Evolutionary conservation across 1,139 yeast genomes (phyloP), one percentile per base, ranked within the genome.

Genomic region (Candida sp.): DNA sequence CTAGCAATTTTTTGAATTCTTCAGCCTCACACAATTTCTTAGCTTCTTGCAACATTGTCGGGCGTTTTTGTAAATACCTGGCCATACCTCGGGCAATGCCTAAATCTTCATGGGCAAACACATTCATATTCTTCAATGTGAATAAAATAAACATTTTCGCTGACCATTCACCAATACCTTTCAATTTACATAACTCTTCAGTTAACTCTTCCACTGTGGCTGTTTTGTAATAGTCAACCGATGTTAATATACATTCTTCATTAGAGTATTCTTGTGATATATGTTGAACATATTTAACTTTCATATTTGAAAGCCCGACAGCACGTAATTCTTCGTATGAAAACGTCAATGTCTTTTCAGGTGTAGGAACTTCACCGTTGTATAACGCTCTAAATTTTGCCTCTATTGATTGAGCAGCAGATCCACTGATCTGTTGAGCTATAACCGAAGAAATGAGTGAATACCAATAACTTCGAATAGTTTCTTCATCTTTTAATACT

Each of bases 161-260:
- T 7, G 91, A 82, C 98, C 98, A 90, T 1, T 81, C 78, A 0
- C 97, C 97, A 30, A 90, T 78, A 0, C 97, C 97, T 56, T 88
- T 87, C 44, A 89, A 67, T 34, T 56, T 54, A 1, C 81, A 80
- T 43, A 89, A 62, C 45, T 75, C 79, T 21, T 75, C 77, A 1
- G 79, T 68, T 3, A 87, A 69, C 29, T 74, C 84, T n/a, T 69
- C 70, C 41, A 73, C 70, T 4, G 62, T 53, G 11, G 61, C 61
- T 1, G 55, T 53, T 9, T 51, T 46, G 51, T 74, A 77, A 50
- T 79, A 67, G 3, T 66, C 66, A n/a, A 54, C 40, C 0, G 66
- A 60, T 0, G 79, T 58, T 19, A 82, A 65, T 2, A 62, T 64
- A 12, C 74, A 37, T 52, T 60, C 49, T 0, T 66, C 61, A 15